A percentile compares a stretch with the other conserved stretches of the same genome.
These are phyloP conservation scores for Colletotrichum theobromicola DNA, from an alignment of 2,329 filamentous ascomycete species.

Conservation along the genomic window DNA sequence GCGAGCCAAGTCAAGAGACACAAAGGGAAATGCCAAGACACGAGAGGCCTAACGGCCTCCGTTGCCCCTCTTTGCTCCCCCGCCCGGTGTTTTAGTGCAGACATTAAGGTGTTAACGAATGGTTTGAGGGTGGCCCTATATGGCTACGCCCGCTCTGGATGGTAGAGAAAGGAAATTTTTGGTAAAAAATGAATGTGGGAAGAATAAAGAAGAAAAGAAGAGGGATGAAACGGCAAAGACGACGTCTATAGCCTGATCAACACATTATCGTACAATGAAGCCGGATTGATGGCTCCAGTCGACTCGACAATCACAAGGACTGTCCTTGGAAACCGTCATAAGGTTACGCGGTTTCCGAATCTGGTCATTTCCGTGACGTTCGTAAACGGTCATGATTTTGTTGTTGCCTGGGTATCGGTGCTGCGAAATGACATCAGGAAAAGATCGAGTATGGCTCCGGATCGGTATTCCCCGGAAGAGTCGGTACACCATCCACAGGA, in stretches of 20 bases:
- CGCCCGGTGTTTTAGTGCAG: neutral
- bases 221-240: neutral
- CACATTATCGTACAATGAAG: constrained; percentile 16
- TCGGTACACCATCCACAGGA: neutral
- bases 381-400: constrained; percentile 8
- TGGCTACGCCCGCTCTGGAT: neutral
- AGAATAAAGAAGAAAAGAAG: neutral
- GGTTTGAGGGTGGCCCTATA: neutral
- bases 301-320: neutral
- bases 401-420: neutral
- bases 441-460: neutral
- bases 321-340: neutral
- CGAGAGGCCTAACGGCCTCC: neutral
- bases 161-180: neutral
- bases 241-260: neutral
- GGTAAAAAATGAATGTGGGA: neutral
- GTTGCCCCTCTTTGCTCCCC: neutral
- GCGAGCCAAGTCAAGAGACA: neutral
- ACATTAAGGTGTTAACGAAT: constrained; percentile 13
- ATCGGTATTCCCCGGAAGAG: neutral
- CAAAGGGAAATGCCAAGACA: neutral
- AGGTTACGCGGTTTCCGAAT: neutral
- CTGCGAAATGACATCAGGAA: neutral
- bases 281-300: neutral
- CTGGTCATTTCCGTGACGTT: constrained; percentile 6